phyloP scores from a whole-genome alignment of 805 yeast genomes.

The Wickerhamiella sergipiensis region DNA sequence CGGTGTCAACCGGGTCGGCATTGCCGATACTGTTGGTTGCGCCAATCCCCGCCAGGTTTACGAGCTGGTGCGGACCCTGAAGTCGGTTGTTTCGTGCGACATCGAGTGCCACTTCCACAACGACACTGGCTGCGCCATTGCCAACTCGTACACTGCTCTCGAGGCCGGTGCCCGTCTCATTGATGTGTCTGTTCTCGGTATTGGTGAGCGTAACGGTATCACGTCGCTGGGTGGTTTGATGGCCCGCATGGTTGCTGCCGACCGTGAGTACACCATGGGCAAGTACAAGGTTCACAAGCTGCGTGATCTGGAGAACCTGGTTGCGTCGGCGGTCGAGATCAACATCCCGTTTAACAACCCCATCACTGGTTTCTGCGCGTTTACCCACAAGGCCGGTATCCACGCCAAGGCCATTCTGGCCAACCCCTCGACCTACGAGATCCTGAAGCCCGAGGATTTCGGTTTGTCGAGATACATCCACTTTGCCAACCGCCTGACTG shows the following conservation, averaged over 20 bases:
- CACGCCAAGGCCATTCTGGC: slow-evolving; percentile 98
- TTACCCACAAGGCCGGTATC: slow-evolving; percentile 98
- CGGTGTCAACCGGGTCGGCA: slow-evolving; percentile 97
- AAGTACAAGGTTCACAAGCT: slow-evolving; percentile 92
- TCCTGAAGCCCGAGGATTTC: slow-evolving; percentile 84
- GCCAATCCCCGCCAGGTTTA: slow-evolving; percentile 99
- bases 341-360: slow-evolving; percentile 97
- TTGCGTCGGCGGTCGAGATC: slow-evolving; percentile 94
- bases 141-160: slow-evolving; percentile 94
- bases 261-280: slow-evolving; percentile 86
- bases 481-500: slow-evolving; percentile 94
- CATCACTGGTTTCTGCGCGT: slow-evolving; percentile 98
- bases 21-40: slow-evolving; percentile 98
- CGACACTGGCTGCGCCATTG: slow-evolving; percentile 98
- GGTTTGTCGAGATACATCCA: slow-evolving; percentile 95
- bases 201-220: slow-evolving; percentile 98
- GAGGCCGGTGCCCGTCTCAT: slow-evolving; percentile 95
- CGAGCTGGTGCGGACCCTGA: slow-evolving; percentile 87
- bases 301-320: slow-evolving; percentile 88
- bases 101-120: slow-evolving; percentile 98
- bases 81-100: slow-evolving; percentile 88
- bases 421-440: slow-evolving; percentile 97
- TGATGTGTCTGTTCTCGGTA: slow-evolving; percentile 92
- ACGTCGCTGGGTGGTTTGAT: slow-evolving; percentile 94
- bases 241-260: slow-evolving; percentile 99